Evolutionary conservation across 2,329 filamentous ascomycete species (phyloP).

Genomic region (Exutisphaerella laricina): DNA sequence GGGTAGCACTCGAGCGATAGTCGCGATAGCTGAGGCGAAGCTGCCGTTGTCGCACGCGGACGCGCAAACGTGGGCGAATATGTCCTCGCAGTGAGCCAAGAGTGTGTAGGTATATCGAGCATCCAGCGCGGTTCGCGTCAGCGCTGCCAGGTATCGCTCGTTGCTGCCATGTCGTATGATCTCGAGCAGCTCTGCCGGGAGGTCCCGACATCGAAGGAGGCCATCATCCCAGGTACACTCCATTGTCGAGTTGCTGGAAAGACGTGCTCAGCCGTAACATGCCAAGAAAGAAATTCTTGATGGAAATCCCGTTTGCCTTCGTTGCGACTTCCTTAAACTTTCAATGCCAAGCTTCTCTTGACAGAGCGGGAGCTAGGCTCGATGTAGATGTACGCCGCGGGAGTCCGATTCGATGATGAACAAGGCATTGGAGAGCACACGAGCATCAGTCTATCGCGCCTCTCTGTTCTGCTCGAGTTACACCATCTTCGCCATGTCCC

Average conservation of each 20-base stretch:
- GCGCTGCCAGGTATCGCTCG: constrained; percentile 62
- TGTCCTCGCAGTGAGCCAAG: constrained; percentile 66
- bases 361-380: no score
- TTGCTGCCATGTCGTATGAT: constrained; percentile 56
- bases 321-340: no score
- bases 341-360: no score
- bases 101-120: constrained; percentile 65
- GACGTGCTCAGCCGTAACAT: background rate
- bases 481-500: no score
- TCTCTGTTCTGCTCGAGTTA: no score
- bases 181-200: constrained; percentile 65
- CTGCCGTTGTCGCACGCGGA: constrained; percentile 59
- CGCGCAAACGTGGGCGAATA: constrained; percentile 78
- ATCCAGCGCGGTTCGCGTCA: constrained; percentile 64
- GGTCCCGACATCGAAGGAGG: constrained; percentile 38
- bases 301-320: background rate
- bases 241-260: constrained; percentile 14
- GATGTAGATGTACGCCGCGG: no score
- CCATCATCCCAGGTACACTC: constrained; percentile 30
- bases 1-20: constrained; percentile 76
- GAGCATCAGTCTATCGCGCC: no score
- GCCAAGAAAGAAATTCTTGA: constrained; percentile 2
- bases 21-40: constrained; percentile 73
- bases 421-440: no score
- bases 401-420: no score